Percentiles rank a stretch among this genome's conserved stretches.
Conservation (phyloP, 2,329 filamentous ascomycete species). For the Apiospora pterosperma region DNA sequence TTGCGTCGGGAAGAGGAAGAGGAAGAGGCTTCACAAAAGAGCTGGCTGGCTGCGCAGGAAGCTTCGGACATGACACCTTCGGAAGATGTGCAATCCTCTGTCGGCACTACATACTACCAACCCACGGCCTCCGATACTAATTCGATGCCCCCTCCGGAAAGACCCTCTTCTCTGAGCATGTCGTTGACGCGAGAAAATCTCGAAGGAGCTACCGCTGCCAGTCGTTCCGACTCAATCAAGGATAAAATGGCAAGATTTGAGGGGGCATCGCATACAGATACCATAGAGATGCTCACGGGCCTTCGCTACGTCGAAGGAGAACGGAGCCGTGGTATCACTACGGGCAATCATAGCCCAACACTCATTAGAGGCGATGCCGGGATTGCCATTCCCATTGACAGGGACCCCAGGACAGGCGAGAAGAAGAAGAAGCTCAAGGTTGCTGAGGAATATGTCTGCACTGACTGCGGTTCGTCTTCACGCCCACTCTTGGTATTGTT, state of each 20-base stretch:
- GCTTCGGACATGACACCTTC: constrained; percentile 51
- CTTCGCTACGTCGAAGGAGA: constrained; percentile 86
- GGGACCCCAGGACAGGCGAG: constrained; percentile 67
- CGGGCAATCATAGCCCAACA: constrained; percentile 75
- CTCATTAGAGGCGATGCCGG: constrained; percentile 83
- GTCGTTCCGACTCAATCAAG: constrained; percentile 69
- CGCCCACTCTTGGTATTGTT: background rate
- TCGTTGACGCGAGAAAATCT: constrained; percentile 77
- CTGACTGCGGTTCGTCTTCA: constrained; percentile 72
- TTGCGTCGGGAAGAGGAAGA: constrained; percentile 82
- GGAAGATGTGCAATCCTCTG: constrained; percentile 37
- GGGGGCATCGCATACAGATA: constrained; percentile 72
- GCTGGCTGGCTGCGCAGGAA: constrained; percentile 58
- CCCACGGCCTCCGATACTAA: constrained; percentile 35
- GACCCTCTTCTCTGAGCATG: constrained; percentile 58
- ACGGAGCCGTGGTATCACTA: constrained; percentile 82
- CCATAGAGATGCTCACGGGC: constrained; percentile 90
- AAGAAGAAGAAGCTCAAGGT: constrained; percentile 88
- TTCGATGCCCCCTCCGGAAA: constrained; percentile 64
- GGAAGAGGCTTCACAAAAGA: constrained; percentile 65
- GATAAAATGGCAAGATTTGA: constrained; percentile 86
- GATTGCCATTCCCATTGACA: constrained; percentile 78
- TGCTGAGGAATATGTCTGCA: constrained; percentile 88
- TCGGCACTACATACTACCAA: constrained; percentile 22
- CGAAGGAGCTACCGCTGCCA: constrained; percentile 65